phyloP scores from a whole-genome alignment of 805 yeast species.

The Metahyphopichia silvanorum region DNA sequence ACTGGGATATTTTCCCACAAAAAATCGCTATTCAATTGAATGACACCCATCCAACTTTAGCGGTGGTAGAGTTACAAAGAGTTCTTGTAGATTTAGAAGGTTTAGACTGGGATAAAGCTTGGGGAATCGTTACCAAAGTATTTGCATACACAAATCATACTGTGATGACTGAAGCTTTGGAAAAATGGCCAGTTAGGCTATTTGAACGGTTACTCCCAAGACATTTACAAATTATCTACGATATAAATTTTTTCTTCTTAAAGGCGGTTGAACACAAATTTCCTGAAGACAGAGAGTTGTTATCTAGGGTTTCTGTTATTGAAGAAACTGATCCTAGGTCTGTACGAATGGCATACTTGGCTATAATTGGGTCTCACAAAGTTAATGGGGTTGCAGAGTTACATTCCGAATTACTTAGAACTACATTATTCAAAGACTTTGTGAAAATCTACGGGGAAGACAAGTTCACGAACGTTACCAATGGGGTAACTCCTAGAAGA shows the following conservation, averaged over 20 bases:
- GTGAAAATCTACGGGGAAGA: constrained; percentile 78
- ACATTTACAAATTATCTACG: constrained; percentile 86
- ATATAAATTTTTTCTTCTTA: constrained; percentile 76
- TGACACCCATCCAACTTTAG: constrained; percentile 93
- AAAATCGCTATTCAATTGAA: constrained; percentile 89
- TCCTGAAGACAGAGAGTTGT: constrained; percentile 68
- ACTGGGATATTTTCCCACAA: constrained; percentile 83
- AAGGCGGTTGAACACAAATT: constrained; percentile 70
- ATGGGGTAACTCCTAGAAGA: constrained; percentile 95
- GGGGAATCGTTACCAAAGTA: constrained; percentile 76
- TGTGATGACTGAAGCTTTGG: constrained; percentile 91
- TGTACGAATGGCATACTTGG: constrained; percentile 89
- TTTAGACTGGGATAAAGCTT: constrained; percentile 78
- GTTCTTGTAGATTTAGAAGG: constrained; percentile 81
- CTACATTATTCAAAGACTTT: constrained; percentile 87
- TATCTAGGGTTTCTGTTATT: constrained; percentile 73
- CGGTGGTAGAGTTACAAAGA: constrained; percentile 86
- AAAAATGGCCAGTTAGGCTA: constrained; percentile 90
- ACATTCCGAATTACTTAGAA: constrained; percentile 86
- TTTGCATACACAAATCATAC: constrained; percentile 95
- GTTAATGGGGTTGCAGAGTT: constrained; percentile 96
- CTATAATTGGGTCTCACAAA: constrained; percentile 87
- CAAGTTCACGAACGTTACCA: constrained; percentile 87
- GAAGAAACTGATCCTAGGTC: constrained; percentile 81
- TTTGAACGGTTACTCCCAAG: constrained; percentile 80